Conservation (phyloP, 2,329 filamentous ascomycete genomes). For the Blumeria hordei region DNA sequence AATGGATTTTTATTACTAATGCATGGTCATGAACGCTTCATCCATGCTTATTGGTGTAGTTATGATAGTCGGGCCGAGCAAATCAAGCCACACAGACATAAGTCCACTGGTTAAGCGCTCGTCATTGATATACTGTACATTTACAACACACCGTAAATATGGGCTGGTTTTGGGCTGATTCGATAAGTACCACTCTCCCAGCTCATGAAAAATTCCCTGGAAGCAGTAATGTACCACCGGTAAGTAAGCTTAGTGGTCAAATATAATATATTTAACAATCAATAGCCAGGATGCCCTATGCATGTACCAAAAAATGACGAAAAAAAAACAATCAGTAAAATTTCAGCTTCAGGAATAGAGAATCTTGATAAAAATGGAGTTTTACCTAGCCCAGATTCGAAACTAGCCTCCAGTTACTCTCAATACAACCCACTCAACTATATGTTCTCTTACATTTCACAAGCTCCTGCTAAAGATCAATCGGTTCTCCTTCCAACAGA, state of each 20-base stretch:
- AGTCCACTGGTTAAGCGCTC: too few species aligned
- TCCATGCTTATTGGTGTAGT: too few species aligned
- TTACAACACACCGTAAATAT: conserved; percentile 3
- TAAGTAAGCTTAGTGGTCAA: conserved; percentile 4
- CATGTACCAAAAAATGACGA: conserved; percentile 19
- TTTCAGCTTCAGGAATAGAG: conserved; percentile 12
- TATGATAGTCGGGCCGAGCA: too few species aligned
- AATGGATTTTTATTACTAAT: too few species aligned
- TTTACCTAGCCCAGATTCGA: conserved; percentile 7
- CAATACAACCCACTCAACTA: conserved; percentile 68
- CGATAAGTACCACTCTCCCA: conserved; percentile 5
- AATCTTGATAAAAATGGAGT: conserved; percentile 15
- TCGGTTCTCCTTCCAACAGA: conserved; percentile 48
- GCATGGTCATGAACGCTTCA: too few species aligned
- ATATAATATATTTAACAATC: not conserved
- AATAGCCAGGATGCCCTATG: conserved; percentile 45
- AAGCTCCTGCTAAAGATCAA: conserved; percentile 53
- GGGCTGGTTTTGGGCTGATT: conserved; percentile 15
- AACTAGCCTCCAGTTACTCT: conserved; percentile 27
- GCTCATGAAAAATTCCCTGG: conserved; percentile 8
- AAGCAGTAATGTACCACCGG: conserved; percentile 9
- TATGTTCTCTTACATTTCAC: conserved; percentile 76
- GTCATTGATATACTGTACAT: too few species aligned
- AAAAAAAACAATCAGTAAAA: conserved; percentile 9
- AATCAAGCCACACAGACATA: too few species aligned